Percentiles rank a stretch among this genome's conserved stretches.
Evolutionary conservation across 2,329 filamentous ascomycete species (phyloP).

Genomic region (Xylariaceae sp.): DNA sequence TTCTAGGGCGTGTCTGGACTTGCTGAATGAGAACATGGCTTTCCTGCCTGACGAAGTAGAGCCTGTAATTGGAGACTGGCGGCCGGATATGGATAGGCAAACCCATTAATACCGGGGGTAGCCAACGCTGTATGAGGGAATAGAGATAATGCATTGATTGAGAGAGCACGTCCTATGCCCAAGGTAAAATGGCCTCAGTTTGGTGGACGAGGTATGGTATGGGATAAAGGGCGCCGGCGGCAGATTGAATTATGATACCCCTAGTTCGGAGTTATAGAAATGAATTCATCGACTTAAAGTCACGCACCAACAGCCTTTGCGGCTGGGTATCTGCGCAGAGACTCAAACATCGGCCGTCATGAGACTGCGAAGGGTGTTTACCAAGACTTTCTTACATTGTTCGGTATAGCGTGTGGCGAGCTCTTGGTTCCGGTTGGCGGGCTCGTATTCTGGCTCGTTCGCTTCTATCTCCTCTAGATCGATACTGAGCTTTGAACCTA

Average conservation of each 20-base stretch:
- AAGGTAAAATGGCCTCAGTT: background rate
- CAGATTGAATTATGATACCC: conserved; percentile 35
- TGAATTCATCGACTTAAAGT: conserved; percentile 21
- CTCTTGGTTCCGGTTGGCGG: conserved; percentile 47
- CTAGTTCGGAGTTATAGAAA: conserved; percentile 28
- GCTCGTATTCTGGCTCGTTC: conserved; percentile 43
- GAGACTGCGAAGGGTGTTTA: conserved; percentile 42
- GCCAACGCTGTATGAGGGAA: background rate
- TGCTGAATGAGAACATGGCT: conserved; percentile 39
- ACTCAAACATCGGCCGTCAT: conserved; percentile 17
- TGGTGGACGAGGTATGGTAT: conserved; percentile 7
- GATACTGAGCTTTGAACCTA: conserved; percentile 43
- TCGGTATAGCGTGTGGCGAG: conserved; percentile 53
- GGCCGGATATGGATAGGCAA: conserved; percentile 8
- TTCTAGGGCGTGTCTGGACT: conserved; percentile 37
- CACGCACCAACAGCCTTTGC: background rate
- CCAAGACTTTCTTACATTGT: conserved; percentile 52
- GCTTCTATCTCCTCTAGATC: conserved; percentile 52
- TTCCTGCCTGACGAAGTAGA: conserved; percentile 34
- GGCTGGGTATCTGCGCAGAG: background rate
- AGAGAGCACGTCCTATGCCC: conserved; percentile 2
- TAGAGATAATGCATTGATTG: background rate
- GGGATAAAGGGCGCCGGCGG: conserved; percentile 20
- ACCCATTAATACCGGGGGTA: conserved; percentile 2
- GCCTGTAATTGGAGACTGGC: conserved; percentile 22